phyloP scores from a whole-genome alignment of 2,329 filamentous ascomycete species.

The Coniochaeta ligniaria region DNA sequence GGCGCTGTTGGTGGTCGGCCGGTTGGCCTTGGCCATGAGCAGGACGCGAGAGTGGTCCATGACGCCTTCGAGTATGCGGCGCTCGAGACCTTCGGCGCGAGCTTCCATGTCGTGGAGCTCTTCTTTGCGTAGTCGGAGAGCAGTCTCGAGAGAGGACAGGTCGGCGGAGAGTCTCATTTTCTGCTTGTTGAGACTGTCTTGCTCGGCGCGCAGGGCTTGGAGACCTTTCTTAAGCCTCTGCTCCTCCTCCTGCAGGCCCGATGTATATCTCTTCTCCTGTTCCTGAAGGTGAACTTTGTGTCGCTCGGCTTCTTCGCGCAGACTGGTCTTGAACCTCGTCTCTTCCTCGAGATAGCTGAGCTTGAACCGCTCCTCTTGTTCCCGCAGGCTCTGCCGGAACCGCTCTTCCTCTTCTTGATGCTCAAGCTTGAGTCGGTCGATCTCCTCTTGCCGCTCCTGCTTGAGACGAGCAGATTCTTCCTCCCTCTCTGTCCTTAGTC shows the following conservation, averaged over 20 bases:
- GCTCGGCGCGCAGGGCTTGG: conserved; percentile 54
- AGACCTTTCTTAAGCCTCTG: conserved; percentile 47
- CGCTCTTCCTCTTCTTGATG: conserved; percentile 1
- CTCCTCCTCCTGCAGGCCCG: conserved; percentile 43
- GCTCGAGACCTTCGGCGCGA: conserved; percentile 81
- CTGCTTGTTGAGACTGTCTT: conserved; percentile 68
- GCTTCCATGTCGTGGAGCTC: conserved; percentile 87
- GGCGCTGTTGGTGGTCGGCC: neutral
- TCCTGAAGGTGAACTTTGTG: conserved; percentile 4
- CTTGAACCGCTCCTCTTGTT: conserved; percentile 1
- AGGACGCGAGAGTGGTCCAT: conserved; percentile 92
- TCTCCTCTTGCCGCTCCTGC: conserved; percentile 5
- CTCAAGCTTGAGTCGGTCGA: neutral
- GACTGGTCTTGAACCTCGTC: conserved; percentile 6
- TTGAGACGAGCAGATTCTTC: conserved; percentile 12
- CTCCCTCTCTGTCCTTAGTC: conserved; percentile 13
- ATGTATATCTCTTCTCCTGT: conserved; percentile 25
- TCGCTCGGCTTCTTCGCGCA: conserved; percentile 13
- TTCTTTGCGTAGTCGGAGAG: conserved; percentile 79
- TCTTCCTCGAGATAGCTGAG: neutral
- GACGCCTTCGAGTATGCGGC: conserved; percentile 87
- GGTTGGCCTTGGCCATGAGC: conserved; percentile 62
- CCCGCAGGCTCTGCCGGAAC: neutral
- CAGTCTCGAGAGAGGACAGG: conserved; percentile 85
- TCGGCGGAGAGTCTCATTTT: conserved; percentile 78